Evolutionary conservation across 179 eudicot genomes (phyloP), one percentile per base, ranked within the genome.

Genomic region (Corrigiola litoralis): DNA sequence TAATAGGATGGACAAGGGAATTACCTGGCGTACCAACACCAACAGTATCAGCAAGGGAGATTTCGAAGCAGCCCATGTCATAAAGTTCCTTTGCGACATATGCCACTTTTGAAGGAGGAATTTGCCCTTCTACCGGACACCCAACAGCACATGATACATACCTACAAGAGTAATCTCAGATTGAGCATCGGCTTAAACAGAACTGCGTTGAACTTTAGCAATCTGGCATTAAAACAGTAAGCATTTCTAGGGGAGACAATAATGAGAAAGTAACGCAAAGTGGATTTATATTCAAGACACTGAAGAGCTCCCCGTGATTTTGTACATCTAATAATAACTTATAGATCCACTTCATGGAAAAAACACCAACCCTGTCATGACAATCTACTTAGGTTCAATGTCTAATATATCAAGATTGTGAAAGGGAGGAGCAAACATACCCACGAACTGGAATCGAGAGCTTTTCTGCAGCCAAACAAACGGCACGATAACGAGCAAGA

Each of bases 21-120:
- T 66, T 75, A 91, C 97, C 99, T 56, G 97, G 99, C 63, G 99
- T 95, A 48, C 85, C 99, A 44, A 87, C 90, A 40, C 99, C 99
- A 34, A 82, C 84, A 2, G 99, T 95, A 72, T 95, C 99, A 68
- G 85, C 99, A 49, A 95, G 97, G 56, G 97, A 95, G 74, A 95
- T 91, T 75, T 95, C 99, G 52, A 71, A 78, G 77, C 99, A 95
- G 63, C 99, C 99, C 97, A 95, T 95, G 53, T 87, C 85, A 53
- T 80, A 63, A 57, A 95, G 92, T 56, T 82, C 87, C 79, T 95
- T 85, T 3, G 99, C 95, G 57, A 95, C 97, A 71, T 86, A 86
- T 33, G 92, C 97, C 51, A 95, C 99, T 78, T 86, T 86, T 32
- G 90, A 85, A 69, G 99, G 99, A 78, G 88, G 74, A 63, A 91